Evolutionary conservation across 225 moss, liverwort and hornwort genomes (phyloP).

Genomic region (Antitrichia curtipendula): DNA sequence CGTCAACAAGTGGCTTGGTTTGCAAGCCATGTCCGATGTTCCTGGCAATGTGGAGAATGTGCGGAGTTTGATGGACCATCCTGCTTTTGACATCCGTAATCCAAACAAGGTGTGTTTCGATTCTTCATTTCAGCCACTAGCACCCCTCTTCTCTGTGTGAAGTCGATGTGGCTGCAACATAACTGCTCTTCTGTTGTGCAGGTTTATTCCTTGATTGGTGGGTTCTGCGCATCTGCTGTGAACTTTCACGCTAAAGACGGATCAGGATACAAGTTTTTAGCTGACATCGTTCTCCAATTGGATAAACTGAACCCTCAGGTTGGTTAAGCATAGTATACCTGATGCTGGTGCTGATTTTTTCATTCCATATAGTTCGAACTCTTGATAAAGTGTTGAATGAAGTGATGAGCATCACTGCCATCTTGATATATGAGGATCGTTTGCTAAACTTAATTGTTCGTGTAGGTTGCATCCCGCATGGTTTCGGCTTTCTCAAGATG

Average conservation of each 20-base stretch:
- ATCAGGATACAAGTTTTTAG: slow-evolving; percentile 79
- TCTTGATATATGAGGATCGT: background rate
- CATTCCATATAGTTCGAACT: background rate
- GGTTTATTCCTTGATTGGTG: slow-evolving; percentile 90
- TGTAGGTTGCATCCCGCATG: slow-evolving; percentile 84
- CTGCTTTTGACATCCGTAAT: slow-evolving; percentile 86
- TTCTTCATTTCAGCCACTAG: background rate
- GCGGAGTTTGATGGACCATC: slow-evolving; percentile 58
- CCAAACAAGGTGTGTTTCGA: slow-evolving; percentile 64
- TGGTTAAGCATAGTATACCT: background rate
- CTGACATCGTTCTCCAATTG: slow-evolving; percentile 73
- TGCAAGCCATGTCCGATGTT: slow-evolving; percentile 89
- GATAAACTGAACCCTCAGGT: slow-evolving; percentile 98
- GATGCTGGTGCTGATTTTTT: background rate
- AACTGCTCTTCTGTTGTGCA: slow-evolving; percentile 7
- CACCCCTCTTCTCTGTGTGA: background rate
- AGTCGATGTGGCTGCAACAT: background rate
- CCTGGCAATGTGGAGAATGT: slow-evolving; percentile 71
- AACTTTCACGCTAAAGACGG: slow-evolving; percentile 90
- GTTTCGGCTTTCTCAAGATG: slow-evolving; percentile 90
- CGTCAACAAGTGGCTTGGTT: slow-evolving; percentile 85
- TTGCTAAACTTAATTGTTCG: background rate
- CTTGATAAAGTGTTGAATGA: background rate
- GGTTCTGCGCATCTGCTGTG: slow-evolving; percentile 69
- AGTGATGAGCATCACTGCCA: no score